These are phyloP conservation scores for Crithidia mellificae DNA, from an alignment of 208 protist species.

Conservation along the genomic window DNA sequence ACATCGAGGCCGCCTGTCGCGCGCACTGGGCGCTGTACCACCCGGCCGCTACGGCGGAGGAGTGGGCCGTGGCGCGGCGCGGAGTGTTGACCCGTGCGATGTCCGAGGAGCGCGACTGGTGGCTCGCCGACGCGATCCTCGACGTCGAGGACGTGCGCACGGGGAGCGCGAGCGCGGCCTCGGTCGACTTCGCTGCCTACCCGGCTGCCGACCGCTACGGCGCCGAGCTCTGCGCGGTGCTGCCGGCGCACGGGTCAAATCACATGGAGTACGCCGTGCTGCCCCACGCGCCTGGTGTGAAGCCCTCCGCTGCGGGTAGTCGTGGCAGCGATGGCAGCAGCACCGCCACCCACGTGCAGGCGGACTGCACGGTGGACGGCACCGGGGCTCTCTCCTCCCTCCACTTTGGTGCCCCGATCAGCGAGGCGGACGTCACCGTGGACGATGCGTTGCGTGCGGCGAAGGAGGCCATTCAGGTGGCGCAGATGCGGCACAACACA, in stretches of 20 bases:
- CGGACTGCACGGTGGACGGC: conserved; percentile 68
- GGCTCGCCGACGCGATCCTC: conserved; percentile 76
- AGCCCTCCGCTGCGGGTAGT: background rate
- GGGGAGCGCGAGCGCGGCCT: conserved; percentile 37
- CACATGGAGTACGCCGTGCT: conserved; percentile 24
- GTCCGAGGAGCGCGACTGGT: conserved; percentile 78
- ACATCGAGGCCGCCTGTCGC: conserved; percentile 52
- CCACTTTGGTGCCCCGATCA: conserved; percentile 27
- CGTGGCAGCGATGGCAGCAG: background rate
- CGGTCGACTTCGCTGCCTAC: conserved; percentile 38
- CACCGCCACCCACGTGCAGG: conserved; percentile 23
- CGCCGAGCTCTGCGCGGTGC: conserved; percentile 59
- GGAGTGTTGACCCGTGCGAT: conserved; percentile 63
- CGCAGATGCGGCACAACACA: conserved; percentile 74
- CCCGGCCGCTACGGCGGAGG: conserved; percentile 67
- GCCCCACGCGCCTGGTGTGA: conserved; percentile 20
- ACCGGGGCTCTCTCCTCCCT: conserved; percentile 66
- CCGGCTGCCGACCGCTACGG: conserved; percentile 72
- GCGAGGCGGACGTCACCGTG: conserved; percentile 44
- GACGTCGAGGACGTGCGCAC: conserved; percentile 55
- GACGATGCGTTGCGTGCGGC: conserved; percentile 62
- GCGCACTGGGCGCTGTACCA: conserved; percentile 81
- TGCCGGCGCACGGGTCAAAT: conserved; percentile 47
- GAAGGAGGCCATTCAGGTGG: conserved; percentile 50
- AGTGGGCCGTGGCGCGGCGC: conserved; percentile 78